phyloP scores from a whole-genome alignment of 2,329 filamentous ascomycete genomes.

The Pseudocercospora crystallina region DNA sequence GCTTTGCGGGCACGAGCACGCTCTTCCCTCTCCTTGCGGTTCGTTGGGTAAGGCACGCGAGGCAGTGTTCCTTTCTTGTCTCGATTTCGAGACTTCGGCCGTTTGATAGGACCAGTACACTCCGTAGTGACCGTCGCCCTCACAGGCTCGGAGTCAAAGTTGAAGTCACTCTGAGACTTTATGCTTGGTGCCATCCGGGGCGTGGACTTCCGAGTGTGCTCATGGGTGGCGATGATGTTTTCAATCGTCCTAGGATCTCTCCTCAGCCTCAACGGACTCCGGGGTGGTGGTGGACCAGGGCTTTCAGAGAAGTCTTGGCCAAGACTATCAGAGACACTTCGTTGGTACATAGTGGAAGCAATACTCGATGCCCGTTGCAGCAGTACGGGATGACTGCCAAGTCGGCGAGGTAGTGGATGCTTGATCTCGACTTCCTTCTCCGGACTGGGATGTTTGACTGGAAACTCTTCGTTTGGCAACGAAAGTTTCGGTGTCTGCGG shows the following conservation, averaged over 20 bases:
- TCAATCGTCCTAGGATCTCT: conserved; percentile 31
- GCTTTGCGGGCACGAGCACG: conserved; percentile 35
- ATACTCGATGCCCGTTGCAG: conserved; percentile 35
- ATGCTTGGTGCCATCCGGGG: conserved; percentile 32
- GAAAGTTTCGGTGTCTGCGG: conserved; percentile 22
- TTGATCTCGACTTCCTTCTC: conserved; percentile 31
- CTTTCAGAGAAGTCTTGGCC: conserved; percentile 9
- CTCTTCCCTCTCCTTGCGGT: conserved; percentile 33
- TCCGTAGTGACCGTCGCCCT: conserved; percentile 33
- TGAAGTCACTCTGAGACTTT: conserved; percentile 28
- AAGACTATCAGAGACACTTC: conserved; percentile 30
- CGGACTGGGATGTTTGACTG: conserved; percentile 28
- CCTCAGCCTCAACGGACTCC: conserved; percentile 32
- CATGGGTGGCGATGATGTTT: conserved; percentile 22
- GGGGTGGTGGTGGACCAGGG: conserved; percentile 37
- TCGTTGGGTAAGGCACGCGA: conserved; percentile 19
- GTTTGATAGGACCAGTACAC: conserved; percentile 35
- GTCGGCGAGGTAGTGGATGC: conserved; percentile 31
- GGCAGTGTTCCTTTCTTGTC: conserved; percentile 13
- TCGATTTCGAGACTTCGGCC: conserved; percentile 29
- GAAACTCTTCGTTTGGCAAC: conserved; percentile 31
- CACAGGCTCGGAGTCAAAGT: conserved; percentile 26
- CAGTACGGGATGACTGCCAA: conserved; percentile 32
- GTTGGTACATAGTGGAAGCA: conserved; percentile 27
- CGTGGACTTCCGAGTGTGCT: conserved; percentile 23